Evolutionary conservation across 2,329 filamentous ascomycete genomes (phyloP).

Genomic region (Coleophoma crateriformis): DNA sequence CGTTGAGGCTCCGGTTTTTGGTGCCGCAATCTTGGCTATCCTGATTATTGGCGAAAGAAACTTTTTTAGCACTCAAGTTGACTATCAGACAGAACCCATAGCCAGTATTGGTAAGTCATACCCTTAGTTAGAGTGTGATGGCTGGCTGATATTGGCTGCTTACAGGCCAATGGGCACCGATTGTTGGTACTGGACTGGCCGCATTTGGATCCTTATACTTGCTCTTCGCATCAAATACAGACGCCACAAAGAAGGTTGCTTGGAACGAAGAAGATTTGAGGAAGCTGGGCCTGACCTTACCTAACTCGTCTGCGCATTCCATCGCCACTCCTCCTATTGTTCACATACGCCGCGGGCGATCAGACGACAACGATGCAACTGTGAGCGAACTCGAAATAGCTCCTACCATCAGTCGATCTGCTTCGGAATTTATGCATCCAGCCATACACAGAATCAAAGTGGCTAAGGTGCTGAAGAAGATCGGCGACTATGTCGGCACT

Average conservation of each 20-base stretch:
- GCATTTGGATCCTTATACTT: conserved; percentile 54
- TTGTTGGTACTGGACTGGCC: conserved; percentile 53
- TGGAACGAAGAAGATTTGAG: conserved; percentile 2
- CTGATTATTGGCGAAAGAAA: conserved; percentile 59
- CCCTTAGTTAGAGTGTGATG: background rate
- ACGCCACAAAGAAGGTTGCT: background rate
- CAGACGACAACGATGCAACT: conserved; percentile 3
- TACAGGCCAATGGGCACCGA: conserved; percentile 53
- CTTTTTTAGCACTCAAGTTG: conserved; percentile 51
- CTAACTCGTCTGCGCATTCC: conserved; percentile 2
- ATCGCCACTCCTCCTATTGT: background rate
- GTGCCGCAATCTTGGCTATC: conserved; percentile 51
- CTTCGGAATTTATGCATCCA: background rate
- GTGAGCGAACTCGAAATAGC: conserved; percentile 4
- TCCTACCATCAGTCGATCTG: background rate
- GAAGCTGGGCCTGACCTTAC: background rate
- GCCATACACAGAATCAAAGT: conserved; percentile 32
- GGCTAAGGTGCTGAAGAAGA: conserved; percentile 33
- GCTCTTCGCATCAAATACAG: conserved; percentile 27
- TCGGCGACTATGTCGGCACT: conserved; percentile 41
- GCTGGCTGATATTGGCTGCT: conserved; percentile 22
- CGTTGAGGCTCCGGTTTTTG: conserved; percentile 54
- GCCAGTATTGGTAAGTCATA: conserved; percentile 47
- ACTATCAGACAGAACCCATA: conserved; percentile 57
- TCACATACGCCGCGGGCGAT: background rate